Conservation (phyloP, 805 yeast species). For the Danielia oregonensis region DNA sequence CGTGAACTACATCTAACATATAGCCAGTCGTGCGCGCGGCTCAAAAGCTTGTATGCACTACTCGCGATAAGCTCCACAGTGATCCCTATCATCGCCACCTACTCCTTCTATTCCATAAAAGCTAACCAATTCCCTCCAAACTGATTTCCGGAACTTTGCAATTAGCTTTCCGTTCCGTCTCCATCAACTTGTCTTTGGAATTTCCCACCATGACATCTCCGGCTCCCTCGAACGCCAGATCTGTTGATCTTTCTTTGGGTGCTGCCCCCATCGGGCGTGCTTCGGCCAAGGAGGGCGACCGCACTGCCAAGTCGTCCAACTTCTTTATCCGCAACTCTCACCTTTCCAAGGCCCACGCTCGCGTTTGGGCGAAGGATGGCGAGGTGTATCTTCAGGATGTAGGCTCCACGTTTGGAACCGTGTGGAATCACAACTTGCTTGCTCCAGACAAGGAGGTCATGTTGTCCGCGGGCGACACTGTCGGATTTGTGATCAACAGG, state of each 20-base stretch:
- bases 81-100: not conserved
- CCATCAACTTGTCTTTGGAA: not conserved
- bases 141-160: not conserved
- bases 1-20: no score
- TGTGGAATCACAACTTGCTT: constrained; percentile 25
- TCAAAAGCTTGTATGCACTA: not conserved
- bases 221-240: not conserved
- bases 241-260: constrained; percentile 5
- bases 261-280: constrained; percentile 23
- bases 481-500: constrained; percentile 34
- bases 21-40: no score
- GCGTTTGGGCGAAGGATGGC: constrained; percentile 16
- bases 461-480: constrained; percentile 19
- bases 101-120: not conserved
- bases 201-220: constrained; percentile 1
- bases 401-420: constrained; percentile 38
- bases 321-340: constrained; percentile 32
- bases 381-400: constrained; percentile 25
- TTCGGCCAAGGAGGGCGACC: constrained; percentile 23
- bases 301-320: constrained; percentile 26
- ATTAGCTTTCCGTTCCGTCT: not conserved
- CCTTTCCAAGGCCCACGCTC: constrained; percentile 38
- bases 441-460: constrained; percentile 14
- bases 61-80: constrained; percentile 1
- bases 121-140: not conserved